phyloP scores from a whole-genome alignment of 78 protist species.

The Tieghemostelium lacteum region DNA sequence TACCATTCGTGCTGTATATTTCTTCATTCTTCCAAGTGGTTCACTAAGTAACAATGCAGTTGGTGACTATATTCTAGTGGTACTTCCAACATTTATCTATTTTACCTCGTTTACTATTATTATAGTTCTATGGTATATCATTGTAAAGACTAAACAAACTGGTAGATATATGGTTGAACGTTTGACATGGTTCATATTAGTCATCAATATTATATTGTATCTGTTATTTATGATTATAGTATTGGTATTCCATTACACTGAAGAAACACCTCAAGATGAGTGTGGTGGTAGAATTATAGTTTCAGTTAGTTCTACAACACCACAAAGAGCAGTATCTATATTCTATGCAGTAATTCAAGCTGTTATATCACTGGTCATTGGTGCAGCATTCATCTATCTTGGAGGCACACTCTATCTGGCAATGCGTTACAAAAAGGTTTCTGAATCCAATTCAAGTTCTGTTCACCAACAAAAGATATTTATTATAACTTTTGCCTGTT shows the following conservation, averaged over 20 bases:
- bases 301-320: neutral
- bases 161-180: neutral
- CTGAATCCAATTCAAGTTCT: neutral
- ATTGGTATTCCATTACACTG: constrained; percentile 20
- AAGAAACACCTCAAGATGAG: neutral
- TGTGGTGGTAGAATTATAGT: constrained; percentile 33
- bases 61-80: constrained; percentile 25
- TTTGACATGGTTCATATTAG: neutral
- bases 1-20: constrained; percentile 23
- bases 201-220: constrained; percentile 5
- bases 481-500: constrained; percentile 5
- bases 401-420: constrained; percentile 6
- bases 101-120: constrained; percentile 10
- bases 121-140: constrained; percentile 8
- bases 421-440: neutral
- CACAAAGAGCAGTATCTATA: constrained; percentile 42
- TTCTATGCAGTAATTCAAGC: constrained; percentile 56
- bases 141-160: neutral
- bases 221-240: constrained; percentile 17
- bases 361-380: constrained; percentile 25
- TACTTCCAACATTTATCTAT: constrained; percentile 27
- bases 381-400: constrained; percentile 33
- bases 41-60: constrained; percentile 1
- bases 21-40: constrained; percentile 42
- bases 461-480: constrained; percentile 24